Evolutionary conservation across 1,284 basidiomycete genomes (phyloP), one percentile per base, ranked within the genome.

Genomic region (Rhodotorula sp.): DNA sequence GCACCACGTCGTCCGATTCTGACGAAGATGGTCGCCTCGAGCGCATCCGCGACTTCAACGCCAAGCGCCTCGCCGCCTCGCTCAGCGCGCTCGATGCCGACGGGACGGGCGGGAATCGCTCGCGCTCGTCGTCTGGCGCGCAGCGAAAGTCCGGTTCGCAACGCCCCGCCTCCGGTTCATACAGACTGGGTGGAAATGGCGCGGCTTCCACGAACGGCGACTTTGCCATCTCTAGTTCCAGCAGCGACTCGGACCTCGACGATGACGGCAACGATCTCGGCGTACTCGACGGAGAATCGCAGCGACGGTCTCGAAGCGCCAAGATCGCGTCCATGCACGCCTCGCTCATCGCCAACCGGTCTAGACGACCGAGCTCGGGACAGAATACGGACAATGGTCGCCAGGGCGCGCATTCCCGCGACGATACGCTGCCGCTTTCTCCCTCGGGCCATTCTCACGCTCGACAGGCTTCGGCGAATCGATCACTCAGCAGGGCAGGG

Each of bases 1-100:
- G 62, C 43, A 64, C 68, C 49, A 68, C 66, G 10, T 71, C 73
- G 43, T 74, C 73, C 26, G 73, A 69, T 14, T 74, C 73, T 18
- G 73, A 56, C 16, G 54, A 74, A 34, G 48, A 64, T 39, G 65
- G 68, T 4, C 48, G 54, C 10, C 20, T n/a, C 39, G 61, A 52
- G 29, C 64, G 64, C 15, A n/a, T 47, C 1, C 46, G 64, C 23
- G 52, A 56, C n/a, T 56, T 62, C 34, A 51, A 34, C 56, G 51
- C 69, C 18, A 64, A 59, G 15, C 66, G 69, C 5, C 64, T 68
- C 39, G 72, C 64, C 3, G 67, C 67, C 21, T 65, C 64, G 15
- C 68, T 65, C 46, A 54, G 65, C 31, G 63, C 65, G 5, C 57
- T 70, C 18, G 59, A 62, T 26, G 58, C 52, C 23, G 34, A 29